These are phyloP conservation scores for Conticribra guillardii DNA, from an alignment of 108 stramenopile species.

Conservation along the genomic window DNA sequence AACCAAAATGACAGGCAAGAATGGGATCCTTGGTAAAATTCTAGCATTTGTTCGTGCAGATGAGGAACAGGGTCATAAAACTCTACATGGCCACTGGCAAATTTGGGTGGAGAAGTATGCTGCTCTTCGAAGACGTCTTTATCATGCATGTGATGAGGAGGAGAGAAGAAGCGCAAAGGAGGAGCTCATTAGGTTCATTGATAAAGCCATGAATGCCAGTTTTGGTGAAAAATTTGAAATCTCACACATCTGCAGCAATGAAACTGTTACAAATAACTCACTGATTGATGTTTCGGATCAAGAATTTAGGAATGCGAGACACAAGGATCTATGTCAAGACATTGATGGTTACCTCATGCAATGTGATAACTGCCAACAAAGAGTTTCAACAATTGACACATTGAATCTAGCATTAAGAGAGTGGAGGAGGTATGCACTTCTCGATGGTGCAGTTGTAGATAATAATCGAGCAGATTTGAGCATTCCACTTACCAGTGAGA, in stretches of 20 bases:
- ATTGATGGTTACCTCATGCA: constrained; percentile 3
- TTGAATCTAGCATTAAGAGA: constrained; percentile 1
- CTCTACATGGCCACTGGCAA: constrained; percentile 28
- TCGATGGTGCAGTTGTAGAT: too few species aligned
- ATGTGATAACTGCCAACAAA: not conserved
- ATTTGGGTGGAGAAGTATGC: constrained; percentile 14
- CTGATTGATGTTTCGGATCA: not conserved
- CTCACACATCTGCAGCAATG: not conserved
- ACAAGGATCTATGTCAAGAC: not conserved
- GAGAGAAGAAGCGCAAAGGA: constrained; percentile 5
- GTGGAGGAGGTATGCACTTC: constrained; percentile 1
- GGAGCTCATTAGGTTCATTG: not conserved
- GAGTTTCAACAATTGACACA: not conserved
- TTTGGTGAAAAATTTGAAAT: constrained; percentile 11
- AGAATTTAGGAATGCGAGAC: constrained; percentile 13
- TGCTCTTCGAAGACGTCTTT: constrained; percentile 1
- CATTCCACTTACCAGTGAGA: not conserved
- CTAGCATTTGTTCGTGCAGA: constrained; percentile 15
- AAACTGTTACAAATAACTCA: not conserved
- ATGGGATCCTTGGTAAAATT: constrained; percentile 18
- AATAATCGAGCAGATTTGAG: not conserved
- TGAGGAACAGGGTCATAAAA: constrained; percentile 24
- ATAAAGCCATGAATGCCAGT: constrained; percentile 3
- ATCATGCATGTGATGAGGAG: not conserved
- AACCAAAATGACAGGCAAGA: not conserved